Evolutionary conservation across 352 stramenopile species (phyloP), one percentile per base, ranked within the genome.

Genomic region (Elongisporangium anandrum): DNA sequence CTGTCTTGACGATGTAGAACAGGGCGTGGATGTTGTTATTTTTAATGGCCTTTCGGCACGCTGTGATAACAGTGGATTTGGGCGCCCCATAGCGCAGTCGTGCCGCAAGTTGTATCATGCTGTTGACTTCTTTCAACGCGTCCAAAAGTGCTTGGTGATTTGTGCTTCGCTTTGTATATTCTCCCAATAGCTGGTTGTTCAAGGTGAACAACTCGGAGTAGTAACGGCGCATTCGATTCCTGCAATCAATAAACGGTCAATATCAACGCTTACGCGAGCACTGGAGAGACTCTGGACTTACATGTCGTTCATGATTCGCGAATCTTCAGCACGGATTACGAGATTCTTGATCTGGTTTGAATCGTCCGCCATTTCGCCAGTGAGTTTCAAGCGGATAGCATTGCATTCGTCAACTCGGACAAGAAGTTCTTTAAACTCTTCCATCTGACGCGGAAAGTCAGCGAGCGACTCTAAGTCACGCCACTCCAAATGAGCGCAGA

Each of bases 301-400:
- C 83, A 98, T 97, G 77, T 98, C 90, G 54, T 90, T 89, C 57
- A 97, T 66, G 38, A 98, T 88, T 13, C 93, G 86, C n/a, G 88
- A 79, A 66, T 98, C 92, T 73, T 98, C 93, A 29, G 90, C 90
- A 16, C 85, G 76, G 54, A 98, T 92, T 22, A 98, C 74, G 45
- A 96, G 78, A 54, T 85, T 91, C 68, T 98, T 98, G 63, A 98
- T 74, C 51, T 90, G 79, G 63, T 96, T 90, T 23, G 90, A 96
- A 60, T 93, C 87, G 63, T 98, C 93, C 4, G 92, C 93, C 90
- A 97, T 97, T 69, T 98, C 93, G 22, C 92, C 92, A 22, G 82
- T 95, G 41, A 98, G 76, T 60, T 94, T 92, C 20, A 96, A 76
- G 2, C 93, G 83, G 41, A 97, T 87, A 13, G 75, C 73, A 65